Percentiles rank a stretch among this genome's conserved stretches.
Conservation (phyloP, 23 red algal genomes). For the Gracilaria caudata region DNA sequence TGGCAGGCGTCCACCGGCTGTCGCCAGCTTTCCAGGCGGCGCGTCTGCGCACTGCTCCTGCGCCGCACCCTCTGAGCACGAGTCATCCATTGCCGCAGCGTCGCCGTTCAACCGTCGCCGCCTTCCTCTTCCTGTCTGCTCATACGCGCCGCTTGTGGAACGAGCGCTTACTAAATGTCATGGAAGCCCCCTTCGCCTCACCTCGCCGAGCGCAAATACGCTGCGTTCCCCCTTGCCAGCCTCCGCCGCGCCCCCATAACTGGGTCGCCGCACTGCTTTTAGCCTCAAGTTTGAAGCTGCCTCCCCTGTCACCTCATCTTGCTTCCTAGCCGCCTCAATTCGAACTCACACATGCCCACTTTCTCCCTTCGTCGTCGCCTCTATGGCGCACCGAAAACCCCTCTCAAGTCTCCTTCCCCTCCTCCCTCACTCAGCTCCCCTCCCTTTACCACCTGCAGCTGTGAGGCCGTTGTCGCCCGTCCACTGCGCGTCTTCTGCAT, state of each 20-base stretch:
- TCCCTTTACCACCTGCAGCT: background rate
- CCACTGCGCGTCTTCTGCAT: conserved; percentile 22
- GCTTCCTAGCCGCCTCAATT: background rate
- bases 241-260: no score
- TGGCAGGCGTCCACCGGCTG: conserved; percentile 3
- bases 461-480: background rate
- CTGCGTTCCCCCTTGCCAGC: no score
- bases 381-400: background rate
- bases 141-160: background rate
- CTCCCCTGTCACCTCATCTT: background rate
- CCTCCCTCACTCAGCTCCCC: background rate
- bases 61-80: no score
- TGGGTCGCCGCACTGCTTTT: no score
- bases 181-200: no score
- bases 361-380: background rate
- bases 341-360: background rate
- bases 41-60: no score
- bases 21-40: conserved; percentile 1
- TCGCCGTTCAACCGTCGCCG: no score
- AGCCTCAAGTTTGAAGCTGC: no score
- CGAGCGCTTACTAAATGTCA: background rate
- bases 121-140: conserved; percentile 1
- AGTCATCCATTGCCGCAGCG: no score
- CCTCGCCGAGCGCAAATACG: no score
- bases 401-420: background rate